Conservation (phyloP, 495 filamentous ascomycete genomes). For the Penicillium cosmopolitanum region DNA sequence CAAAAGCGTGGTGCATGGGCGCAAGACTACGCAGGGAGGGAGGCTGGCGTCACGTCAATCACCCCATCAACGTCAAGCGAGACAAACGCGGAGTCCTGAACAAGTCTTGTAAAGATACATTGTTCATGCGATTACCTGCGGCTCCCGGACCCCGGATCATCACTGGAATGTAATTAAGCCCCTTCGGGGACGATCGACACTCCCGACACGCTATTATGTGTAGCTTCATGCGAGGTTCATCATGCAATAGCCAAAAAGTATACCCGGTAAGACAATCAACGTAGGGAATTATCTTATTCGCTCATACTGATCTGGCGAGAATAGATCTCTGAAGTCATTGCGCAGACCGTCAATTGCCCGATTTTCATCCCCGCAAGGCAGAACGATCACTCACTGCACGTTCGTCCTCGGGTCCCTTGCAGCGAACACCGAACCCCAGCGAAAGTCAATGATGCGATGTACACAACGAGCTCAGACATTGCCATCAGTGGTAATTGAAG, state of each 20-base stretch:
- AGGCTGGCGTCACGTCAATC: conserved; percentile 11
- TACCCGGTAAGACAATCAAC: conserved; percentile 17
- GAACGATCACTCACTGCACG: conserved; percentile 21
- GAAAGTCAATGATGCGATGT: conserved; percentile 27
- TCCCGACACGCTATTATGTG: conserved; percentile 9
- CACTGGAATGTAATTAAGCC: conserved; percentile 27
- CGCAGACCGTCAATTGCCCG: conserved; percentile 9
- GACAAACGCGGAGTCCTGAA: conserved; percentile 10
- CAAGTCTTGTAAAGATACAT: conserved; percentile 9
- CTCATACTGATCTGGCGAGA: conserved; percentile 2
- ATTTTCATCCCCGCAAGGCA: conserved; percentile 27
- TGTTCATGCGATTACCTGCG: conserved; percentile 5
- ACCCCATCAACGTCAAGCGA: background rate
- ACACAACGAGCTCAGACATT: conserved; percentile 45
- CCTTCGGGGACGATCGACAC: conserved; percentile 25
- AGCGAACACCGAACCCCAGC: conserved; percentile 35
- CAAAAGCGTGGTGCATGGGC: conserved; percentile 17
- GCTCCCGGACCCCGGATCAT: conserved; percentile 9
- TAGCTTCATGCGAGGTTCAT: conserved; percentile 26
- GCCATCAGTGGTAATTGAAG: conserved; percentile 39
- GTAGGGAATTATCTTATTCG: conserved; percentile 8
- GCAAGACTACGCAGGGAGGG: conserved; percentile 9
- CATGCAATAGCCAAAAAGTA: conserved; percentile 15
- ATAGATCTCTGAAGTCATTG: conserved; percentile 17
- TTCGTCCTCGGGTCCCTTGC: conserved; percentile 46